phyloP scores from a whole-genome alignment of 768 basidiomycete genomes.

The Russula olivacea region DNA sequence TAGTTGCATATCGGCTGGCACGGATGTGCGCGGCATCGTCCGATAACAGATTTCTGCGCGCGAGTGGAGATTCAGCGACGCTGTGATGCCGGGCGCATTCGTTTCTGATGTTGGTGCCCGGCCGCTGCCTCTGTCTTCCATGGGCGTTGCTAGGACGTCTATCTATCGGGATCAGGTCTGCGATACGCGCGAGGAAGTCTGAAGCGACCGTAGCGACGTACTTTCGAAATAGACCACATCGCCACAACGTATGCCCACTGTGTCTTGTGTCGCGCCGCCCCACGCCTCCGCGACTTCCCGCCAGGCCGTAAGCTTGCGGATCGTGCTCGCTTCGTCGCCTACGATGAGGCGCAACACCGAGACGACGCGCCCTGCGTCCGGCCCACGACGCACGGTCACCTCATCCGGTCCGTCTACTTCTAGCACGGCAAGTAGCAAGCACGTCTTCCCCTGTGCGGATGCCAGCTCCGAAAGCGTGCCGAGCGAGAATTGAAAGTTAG shows the following conservation, averaged over 20 bases:
- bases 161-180: not conserved
- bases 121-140: slow-evolving; percentile 30
- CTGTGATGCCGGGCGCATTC: slow-evolving; percentile 38
- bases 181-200: not conserved
- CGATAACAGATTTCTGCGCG: slow-evolving; percentile 68
- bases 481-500: slow-evolving; percentile 66
- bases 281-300: slow-evolving; percentile 67
- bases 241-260: slow-evolving; percentile 52
- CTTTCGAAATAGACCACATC: slow-evolving; percentile 70
- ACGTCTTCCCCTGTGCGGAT: slow-evolving; percentile 39
- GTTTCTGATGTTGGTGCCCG: not conserved
- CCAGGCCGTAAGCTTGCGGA: slow-evolving; percentile 76
- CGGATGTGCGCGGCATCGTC: slow-evolving; percentile 49
- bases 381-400: slow-evolving; percentile 60
- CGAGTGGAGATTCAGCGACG: slow-evolving; percentile 63
- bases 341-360: slow-evolving; percentile 64
- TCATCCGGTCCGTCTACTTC: slow-evolving; percentile 74
- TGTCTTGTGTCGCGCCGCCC: slow-evolving; percentile 47
- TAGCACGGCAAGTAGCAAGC: slow-evolving; percentile 56
- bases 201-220: slow-evolving; percentile 32
- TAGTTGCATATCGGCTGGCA: slow-evolving; percentile 47
- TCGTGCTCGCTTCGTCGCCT: slow-evolving; percentile 62
- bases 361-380: slow-evolving; percentile 64
- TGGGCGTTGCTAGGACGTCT: slow-evolving; percentile 52
- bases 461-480: slow-evolving; percentile 49